Percentiles rank a stretch among this genome's conserved stretches.
Evolutionary conservation across 805 yeast genomes (phyloP).

Genomic region (Brettanomyces naardenensis): DNA sequence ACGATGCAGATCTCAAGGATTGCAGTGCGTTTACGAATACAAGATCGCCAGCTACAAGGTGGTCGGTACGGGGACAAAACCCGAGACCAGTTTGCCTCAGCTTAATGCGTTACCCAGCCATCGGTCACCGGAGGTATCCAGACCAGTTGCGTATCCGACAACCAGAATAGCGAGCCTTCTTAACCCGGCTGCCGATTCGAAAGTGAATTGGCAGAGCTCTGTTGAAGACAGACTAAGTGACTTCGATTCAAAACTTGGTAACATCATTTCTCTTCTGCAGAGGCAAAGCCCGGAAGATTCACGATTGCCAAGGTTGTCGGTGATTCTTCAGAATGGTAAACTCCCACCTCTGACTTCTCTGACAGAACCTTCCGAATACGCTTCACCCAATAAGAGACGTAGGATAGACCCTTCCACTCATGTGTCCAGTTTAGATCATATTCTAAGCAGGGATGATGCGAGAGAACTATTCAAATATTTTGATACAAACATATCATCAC

Average conservation of each 20-base stretch:
- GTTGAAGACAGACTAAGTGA: slow-evolving; percentile 32
- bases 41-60: slow-evolving; percentile 38
- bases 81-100: background rate
- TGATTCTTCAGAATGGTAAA: background rate
- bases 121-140: too few relatives aligned
- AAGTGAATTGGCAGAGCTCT: slow-evolving; percentile 23
- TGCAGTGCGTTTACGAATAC: slow-evolving; percentile 50
- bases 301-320: background rate
- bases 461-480: slow-evolving; percentile 43
- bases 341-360: background rate
- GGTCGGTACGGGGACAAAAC: slow-evolving; percentile 18
- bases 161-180: slow-evolving; percentile 3
- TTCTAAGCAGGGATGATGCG: slow-evolving; percentile 26
- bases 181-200: background rate
- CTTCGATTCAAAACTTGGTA: slow-evolving; percentile 32
- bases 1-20: slow-evolving; percentile 43
- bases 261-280: slow-evolving; percentile 29
- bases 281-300: slow-evolving; percentile 9
- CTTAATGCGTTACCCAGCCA: too few relatives aligned
- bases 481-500: slow-evolving; percentile 49
- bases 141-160: background rate
- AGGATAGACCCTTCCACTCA: background rate
- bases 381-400: background rate
- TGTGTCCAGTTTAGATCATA: slow-evolving; percentile 11
- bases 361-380: background rate